These are phyloP conservation scores for Clarireedia monteithiana DNA, from an alignment of 2,329 filamentous ascomycete genomes.

Conservation along the genomic window DNA sequence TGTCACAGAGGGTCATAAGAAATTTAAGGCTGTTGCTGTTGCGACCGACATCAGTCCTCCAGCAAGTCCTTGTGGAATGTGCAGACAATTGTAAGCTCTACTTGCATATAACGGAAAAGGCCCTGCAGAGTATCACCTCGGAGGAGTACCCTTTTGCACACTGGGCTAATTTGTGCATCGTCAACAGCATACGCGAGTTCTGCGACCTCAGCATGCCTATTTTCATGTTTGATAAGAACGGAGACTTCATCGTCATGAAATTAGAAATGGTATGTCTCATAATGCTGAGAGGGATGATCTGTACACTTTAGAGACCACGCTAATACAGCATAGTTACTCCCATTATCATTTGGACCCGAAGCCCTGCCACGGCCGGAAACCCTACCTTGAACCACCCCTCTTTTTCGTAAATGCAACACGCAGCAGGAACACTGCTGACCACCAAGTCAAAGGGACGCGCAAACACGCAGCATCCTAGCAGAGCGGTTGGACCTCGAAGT, in stretches of 20 bases:
- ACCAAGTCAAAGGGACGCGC: too few species aligned
- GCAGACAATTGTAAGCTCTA: constrained; percentile 69
- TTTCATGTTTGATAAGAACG: constrained; percentile 86
- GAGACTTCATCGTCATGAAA: constrained; percentile 60
- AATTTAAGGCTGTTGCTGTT: constrained; percentile 75
- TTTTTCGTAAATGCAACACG: too few species aligned
- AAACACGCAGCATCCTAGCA: too few species aligned
- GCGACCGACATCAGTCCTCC: constrained; percentile 68
- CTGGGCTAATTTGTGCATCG: neutral
- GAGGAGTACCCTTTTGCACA: too few species aligned
- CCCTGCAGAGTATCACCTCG: too few species aligned
- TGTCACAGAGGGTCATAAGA: constrained; percentile 41
- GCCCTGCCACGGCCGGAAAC: neutral
- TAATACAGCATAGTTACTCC: neutral
- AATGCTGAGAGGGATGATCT: neutral
- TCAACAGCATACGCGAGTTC: constrained; percentile 65
- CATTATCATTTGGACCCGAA: constrained; percentile 5
- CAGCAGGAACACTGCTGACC: too few species aligned
- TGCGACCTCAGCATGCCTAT: constrained; percentile 62
- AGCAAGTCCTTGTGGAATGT: constrained; percentile 87
- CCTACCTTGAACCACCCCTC: too few species aligned
- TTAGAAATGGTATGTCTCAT: constrained; percentile 51
- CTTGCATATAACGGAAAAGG: neutral
- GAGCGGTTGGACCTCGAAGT: too few species aligned
- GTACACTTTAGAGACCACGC: neutral